Conservation (phyloP, 2,329 filamentous ascomycete species). For the Hypoxylon sp. region DNA sequence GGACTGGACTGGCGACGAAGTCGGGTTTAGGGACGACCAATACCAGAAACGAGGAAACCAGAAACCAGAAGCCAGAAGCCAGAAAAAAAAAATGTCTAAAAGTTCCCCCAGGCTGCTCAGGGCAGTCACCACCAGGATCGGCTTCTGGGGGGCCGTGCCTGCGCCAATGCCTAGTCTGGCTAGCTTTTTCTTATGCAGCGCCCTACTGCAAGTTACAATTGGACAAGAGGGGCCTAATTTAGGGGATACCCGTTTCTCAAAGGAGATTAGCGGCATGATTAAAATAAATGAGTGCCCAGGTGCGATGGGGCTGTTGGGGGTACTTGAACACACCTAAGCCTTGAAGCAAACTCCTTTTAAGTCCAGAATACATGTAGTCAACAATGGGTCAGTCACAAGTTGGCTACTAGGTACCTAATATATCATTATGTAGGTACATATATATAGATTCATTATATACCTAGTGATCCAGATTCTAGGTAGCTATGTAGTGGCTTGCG, state of each 20-base stretch:
- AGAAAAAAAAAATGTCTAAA: slow-evolving; percentile 38
- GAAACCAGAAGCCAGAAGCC: slow-evolving; percentile 32
- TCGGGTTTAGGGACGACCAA: slow-evolving; percentile 23
- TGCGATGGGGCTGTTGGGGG: slow-evolving; percentile 9
- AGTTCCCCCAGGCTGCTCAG: slow-evolving; percentile 21
- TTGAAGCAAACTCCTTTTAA: too few species aligned
- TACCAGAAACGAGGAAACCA: slow-evolving; percentile 4
- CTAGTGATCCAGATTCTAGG: neutral
- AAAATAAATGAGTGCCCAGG: slow-evolving; percentile 33
- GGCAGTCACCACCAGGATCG: slow-evolving; percentile 34
- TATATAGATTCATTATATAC: neutral
- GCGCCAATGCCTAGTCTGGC: slow-evolving; percentile 20
- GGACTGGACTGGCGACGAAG: slow-evolving; percentile 21
- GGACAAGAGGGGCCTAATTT: slow-evolving; percentile 38
- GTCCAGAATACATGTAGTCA: slow-evolving; percentile 2
- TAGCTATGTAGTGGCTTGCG: neutral
- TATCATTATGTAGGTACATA: too few species aligned
- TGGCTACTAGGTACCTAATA: neutral
- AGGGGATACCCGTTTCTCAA: slow-evolving; percentile 21
- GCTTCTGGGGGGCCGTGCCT: slow-evolving; percentile 40
- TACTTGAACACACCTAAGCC: slow-evolving; percentile 4
- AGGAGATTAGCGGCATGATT: slow-evolving; percentile 31
- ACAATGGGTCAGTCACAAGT: neutral
- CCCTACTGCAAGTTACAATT: slow-evolving; percentile 38
- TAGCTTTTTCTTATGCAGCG: slow-evolving; percentile 33